Evolutionary conservation across 306 rosid species (phyloP).

Genomic region (Inga oerstediana): DNA sequence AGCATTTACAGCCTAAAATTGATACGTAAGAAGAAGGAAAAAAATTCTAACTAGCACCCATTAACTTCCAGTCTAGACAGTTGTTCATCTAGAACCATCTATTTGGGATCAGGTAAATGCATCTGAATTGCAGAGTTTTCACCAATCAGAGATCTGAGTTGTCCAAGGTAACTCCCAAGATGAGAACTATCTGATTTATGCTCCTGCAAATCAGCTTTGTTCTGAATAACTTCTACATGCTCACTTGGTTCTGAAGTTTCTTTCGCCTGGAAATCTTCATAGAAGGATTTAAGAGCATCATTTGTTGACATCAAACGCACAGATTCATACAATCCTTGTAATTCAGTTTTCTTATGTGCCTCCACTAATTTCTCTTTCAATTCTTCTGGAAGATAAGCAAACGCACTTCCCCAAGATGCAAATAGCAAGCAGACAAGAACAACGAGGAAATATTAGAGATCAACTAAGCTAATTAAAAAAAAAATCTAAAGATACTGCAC

Average conservation of each 20-base stretch:
- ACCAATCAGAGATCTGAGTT: constrained; percentile 56
- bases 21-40: background rate
- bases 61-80: constrained; percentile 14
- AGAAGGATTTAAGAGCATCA: constrained; percentile 56
- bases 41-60: constrained; percentile 5
- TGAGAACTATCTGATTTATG: constrained; percentile 36
- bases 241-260: constrained; percentile 31
- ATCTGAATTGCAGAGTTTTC: constrained; percentile 51
- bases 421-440: constrained; percentile 21
- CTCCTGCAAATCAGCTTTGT: constrained; percentile 32
- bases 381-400: constrained; percentile 70
- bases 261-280: constrained; percentile 48
- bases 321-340: constrained; percentile 65
- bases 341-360: constrained; percentile 44
- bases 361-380: constrained; percentile 63
- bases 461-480: background rate
- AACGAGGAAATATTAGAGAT: background rate
- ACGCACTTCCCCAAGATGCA: constrained; percentile 52
- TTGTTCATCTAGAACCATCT: constrained; percentile 3
- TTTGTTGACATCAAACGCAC: constrained; percentile 63
- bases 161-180: constrained; percentile 46
- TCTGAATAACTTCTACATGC: too few relatives aligned
- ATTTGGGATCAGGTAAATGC: constrained; percentile 40
- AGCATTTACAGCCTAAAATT: background rate
- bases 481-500: background rate